These are phyloP conservation scores for Thielaviopsis cerberus DNA, from an alignment of 2,329 filamentous ascomycete species.

Conservation along the genomic window DNA sequence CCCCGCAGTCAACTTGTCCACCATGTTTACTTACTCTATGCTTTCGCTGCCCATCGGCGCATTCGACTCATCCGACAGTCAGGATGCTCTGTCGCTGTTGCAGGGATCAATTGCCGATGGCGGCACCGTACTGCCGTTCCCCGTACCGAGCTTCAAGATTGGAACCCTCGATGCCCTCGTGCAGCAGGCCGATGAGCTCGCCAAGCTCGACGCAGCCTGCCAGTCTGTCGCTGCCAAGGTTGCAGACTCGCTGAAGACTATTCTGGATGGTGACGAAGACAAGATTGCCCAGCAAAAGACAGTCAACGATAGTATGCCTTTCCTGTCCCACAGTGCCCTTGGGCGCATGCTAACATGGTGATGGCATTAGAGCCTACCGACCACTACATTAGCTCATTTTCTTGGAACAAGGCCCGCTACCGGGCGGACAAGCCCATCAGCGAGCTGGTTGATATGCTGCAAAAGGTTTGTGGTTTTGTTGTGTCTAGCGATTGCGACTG, in stretches of 20 bases:
- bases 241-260: slow-evolving; percentile 60
- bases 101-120: slow-evolving; percentile 55
- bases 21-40: slow-evolving; percentile 51
- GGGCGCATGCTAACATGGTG: slow-evolving; percentile 1
- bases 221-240: slow-evolving; percentile 75
- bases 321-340: neutral
- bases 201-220: slow-evolving; percentile 68
- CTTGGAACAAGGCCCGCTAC: slow-evolving; percentile 97
- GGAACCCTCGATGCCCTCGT: slow-evolving; percentile 88
- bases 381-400: slow-evolving; percentile 72
- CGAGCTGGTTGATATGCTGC: slow-evolving; percentile 70
- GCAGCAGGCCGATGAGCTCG: slow-evolving; percentile 85
- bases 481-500: neutral
- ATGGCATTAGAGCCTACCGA: slow-evolving; percentile 63
- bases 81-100: slow-evolving; percentile 65
- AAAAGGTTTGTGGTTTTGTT: slow-evolving; percentile 44
- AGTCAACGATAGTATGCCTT: slow-evolving; percentile 69
- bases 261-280: slow-evolving; percentile 69
- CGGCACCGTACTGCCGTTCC: slow-evolving; percentile 57
- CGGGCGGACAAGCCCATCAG: slow-evolving; percentile 75
- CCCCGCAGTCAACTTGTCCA: neutral
- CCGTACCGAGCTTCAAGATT: slow-evolving; percentile 90
- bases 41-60: slow-evolving; percentile 80
- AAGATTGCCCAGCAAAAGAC: slow-evolving; percentile 75
- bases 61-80: slow-evolving; percentile 58